Percentiles rank a stretch among this genome's conserved stretches.
phyloP scores from a whole-genome alignment of 768 basidiomycete species.

The Panus rudis region DNA sequence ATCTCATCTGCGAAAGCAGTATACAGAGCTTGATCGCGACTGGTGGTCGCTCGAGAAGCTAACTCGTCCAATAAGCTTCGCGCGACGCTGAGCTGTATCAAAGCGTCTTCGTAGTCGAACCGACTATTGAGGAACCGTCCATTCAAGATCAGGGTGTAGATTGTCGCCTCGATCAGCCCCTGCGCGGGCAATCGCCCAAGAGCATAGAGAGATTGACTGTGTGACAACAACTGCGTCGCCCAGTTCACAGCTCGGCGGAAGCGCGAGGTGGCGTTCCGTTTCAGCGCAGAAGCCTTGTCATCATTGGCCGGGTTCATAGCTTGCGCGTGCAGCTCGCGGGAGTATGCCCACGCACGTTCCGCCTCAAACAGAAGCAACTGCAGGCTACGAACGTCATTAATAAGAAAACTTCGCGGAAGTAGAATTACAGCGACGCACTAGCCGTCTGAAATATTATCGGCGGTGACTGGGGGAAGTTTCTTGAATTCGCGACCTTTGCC shows the following conservation, averaged over 20 bases:
- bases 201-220: constrained; percentile 57
- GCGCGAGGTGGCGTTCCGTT: constrained; percentile 71
- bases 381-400: constrained; percentile 39
- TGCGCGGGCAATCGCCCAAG: constrained; percentile 46
- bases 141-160: constrained; percentile 75
- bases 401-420: constrained; percentile 1
- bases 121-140: constrained; percentile 78
- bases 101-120: constrained; percentile 67
- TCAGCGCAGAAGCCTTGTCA: constrained; percentile 46
- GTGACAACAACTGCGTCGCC: constrained; percentile 70
- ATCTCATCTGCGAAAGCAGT: constrained; percentile 80
- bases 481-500: constrained; percentile 90
- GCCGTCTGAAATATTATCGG: constrained; percentile 73
- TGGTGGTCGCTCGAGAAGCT: constrained; percentile 54
- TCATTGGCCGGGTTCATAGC: constrained; percentile 46
- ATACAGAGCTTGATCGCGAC: constrained; percentile 83
- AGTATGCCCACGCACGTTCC: constrained; percentile 88
- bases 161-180: constrained; percentile 59
- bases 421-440: constrained; percentile 56
- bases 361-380: constrained; percentile 84
- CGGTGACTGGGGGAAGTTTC: constrained; percentile 59
- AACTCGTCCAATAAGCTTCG: constrained; percentile 64
- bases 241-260: constrained; percentile 76
- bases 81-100: constrained; percentile 76
- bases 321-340: constrained; percentile 64